These are phyloP conservation scores for Pholiota adiposa DNA, from an alignment of 1,284 basidiomycete genomes.

Conservation along the genomic window DNA sequence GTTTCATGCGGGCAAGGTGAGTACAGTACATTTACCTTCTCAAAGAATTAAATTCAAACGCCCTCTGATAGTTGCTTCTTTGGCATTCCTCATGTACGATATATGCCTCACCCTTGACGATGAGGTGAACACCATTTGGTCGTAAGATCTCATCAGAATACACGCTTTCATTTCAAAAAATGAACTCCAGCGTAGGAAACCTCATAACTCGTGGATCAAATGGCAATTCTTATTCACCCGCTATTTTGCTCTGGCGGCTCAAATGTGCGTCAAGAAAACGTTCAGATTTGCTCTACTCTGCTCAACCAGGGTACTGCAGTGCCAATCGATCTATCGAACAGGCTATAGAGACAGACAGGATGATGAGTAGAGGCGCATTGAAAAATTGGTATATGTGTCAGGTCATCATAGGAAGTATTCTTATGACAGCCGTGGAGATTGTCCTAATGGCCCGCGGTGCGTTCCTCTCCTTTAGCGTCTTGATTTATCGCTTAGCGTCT, in stretches of 20 bases:
- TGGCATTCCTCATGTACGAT: slow-evolving; percentile 36
- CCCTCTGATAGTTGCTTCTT: slow-evolving; percentile 30
- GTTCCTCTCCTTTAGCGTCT: not conserved
- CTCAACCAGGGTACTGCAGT: slow-evolving; percentile 12
- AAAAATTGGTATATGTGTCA: slow-evolving; percentile 29
- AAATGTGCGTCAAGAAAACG: slow-evolving; percentile 26
- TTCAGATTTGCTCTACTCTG: not conserved
- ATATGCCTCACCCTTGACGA: slow-evolving; percentile 35
- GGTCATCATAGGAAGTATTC: slow-evolving; percentile 23
- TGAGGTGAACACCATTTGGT: slow-evolving; percentile 35
- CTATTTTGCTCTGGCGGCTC: slow-evolving; percentile 32
- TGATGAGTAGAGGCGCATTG: slow-evolving; percentile 11
- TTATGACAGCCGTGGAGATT: slow-evolving; percentile 29
- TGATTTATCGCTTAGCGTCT: not conserved
- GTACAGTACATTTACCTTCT: not conserved
- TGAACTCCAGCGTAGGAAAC: slow-evolving; percentile 22
- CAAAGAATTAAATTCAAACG: not conserved
- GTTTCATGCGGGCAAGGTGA: slow-evolving; percentile 22
- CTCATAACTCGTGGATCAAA: slow-evolving; percentile 31
- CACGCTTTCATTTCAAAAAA: not conserved
- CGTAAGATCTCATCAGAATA: slow-evolving; percentile 19
- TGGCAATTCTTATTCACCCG: slow-evolving; percentile 35
- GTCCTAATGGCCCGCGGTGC: slow-evolving; percentile 32
- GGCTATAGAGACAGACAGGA: slow-evolving; percentile 13
- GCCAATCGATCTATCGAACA: slow-evolving; percentile 25